Base-by-base conservation (phyloP, 768 basidiomycete species). In the Lepiota venenata region DNA sequence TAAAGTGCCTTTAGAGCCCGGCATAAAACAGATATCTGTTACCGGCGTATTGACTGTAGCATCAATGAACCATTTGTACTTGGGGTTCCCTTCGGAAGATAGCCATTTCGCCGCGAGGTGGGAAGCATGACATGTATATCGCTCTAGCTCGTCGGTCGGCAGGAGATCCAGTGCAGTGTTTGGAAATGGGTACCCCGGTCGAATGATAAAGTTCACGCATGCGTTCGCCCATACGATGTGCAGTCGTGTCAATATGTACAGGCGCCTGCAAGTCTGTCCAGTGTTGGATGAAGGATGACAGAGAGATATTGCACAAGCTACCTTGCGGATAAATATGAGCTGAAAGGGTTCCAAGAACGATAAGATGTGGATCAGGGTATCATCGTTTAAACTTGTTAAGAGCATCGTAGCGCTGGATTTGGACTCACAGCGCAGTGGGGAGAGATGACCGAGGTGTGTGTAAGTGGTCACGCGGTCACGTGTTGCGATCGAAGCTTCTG, bases 211-310 rank as follows among this genome's bases (percentile, higher is more conserved):
- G 44, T 53, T 64, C 15, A 58, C 60, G 60, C 76, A 80, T 15
- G 76, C 78, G 41, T 76, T 76, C 14, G 71, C 73, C 86, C 86
- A 88, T 11, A 87, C 75, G 52, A 78, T 73, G 43, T 76, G 79
- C 21, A 79, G 69, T 5, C 63, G 65, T 1, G 81, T 78, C n/a
- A 84, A 55, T 9, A 60, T 50, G 37, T 64, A 61, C 27, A 87
- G 61, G n/a, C 73, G 72, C 58, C 66, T 78, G 57, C 79, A 87
- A 50, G 76, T 77, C 83, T 86, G 58, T 25, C 36, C n/a, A 14
- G 29, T 40, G 45, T 25, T 25, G 25, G 25, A 36, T 43, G 18
- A 50, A 18, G 14, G 38, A 27, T 32, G 50, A 20, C 20, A 21
- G 5, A 10, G 16, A 40, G 8, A 18, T 29, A 25, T 38, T 36